A percentile compares a stretch with the other conserved stretches of the same genome.
Conservation (phyloP, 129 eudicot species). For the Saussurea involucrata region DNA sequence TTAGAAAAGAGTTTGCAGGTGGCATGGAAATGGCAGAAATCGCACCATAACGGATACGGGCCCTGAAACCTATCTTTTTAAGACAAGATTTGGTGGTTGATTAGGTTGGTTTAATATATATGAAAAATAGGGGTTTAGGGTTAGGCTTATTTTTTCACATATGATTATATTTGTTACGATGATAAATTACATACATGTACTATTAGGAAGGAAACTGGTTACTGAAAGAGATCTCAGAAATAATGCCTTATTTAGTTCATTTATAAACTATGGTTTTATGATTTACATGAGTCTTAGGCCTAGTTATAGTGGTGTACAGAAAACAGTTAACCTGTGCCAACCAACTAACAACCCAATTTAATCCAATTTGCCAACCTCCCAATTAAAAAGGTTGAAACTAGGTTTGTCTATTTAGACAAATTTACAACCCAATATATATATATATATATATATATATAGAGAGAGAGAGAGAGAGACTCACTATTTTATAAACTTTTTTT, state of each 20-base stretch:
- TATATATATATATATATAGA: too few species aligned
- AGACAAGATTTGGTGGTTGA: background rate
- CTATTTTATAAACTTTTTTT: too few species aligned
- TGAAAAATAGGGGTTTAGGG: constrained; percentile 27
- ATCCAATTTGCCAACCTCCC: too few species aligned
- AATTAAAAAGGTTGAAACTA: too few species aligned
- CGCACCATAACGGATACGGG: constrained; percentile 65
- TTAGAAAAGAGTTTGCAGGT: constrained; percentile 63
- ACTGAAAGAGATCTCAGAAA: constrained; percentile 16
- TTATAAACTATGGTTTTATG: background rate
- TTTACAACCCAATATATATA: too few species aligned
- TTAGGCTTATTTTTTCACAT: constrained; percentile 26
- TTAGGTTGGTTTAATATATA: constrained; percentile 15
- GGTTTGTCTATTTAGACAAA: too few species aligned
- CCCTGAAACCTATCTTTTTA: background rate
- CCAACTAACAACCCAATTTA: too few species aligned
- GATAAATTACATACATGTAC: constrained; percentile 2
- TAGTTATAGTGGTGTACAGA: too few species aligned
- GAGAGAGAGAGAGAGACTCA: too few species aligned
- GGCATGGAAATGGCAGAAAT: constrained; percentile 96
- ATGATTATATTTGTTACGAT: background rate
- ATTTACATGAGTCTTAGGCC: background rate
- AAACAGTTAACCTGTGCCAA: too few species aligned
- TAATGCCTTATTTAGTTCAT: constrained; percentile 5
- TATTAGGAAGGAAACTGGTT: constrained; percentile 19